Conservation (phyloP, 1,284 basidiomycete species). For the Irpex lacteus region DNA sequence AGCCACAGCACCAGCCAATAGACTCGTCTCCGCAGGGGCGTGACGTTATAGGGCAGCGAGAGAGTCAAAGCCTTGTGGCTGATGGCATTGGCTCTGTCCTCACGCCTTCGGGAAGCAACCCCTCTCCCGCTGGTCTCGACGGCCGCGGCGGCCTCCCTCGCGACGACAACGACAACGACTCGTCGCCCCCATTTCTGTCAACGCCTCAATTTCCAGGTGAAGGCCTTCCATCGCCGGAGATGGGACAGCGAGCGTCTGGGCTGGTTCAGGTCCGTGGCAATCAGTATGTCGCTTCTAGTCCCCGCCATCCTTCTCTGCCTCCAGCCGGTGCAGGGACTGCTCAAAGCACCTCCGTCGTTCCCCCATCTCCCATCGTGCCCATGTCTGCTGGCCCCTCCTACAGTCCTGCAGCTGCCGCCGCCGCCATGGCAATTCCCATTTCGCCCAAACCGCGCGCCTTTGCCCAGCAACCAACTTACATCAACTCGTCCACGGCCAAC, state of each 20-base stretch:
- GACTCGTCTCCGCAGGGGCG: background rate
- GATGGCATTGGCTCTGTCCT: conserved; percentile 10
- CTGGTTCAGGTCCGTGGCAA: conserved; percentile 20
- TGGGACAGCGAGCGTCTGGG: conserved; percentile 28
- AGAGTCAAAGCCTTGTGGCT: conserved; percentile 8
- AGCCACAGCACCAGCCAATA: background rate
- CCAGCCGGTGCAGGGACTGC: conserved; percentile 36
- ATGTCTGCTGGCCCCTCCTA: conserved; percentile 59
- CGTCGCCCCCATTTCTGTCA: background rate
- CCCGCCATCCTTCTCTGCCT: conserved; percentile 45
- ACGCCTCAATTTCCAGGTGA: background rate
- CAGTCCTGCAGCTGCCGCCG: conserved; percentile 21
- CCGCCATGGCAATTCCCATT: conserved; percentile 45
- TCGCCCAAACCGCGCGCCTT: conserved; percentile 65
- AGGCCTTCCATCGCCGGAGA: conserved; percentile 21
- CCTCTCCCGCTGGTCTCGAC: background rate
- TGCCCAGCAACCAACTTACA: conserved; percentile 73
- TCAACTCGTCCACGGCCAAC: conserved; percentile 56
- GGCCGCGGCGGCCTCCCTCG: background rate
- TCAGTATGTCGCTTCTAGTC: conserved; percentile 35
- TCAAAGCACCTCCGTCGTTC: conserved; percentile 27
- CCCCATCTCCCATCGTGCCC: conserved; percentile 39
- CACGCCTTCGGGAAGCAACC: conserved; percentile 6
- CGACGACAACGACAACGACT: background rate
- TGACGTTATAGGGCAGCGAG: conserved; percentile 7